Evolutionary conservation across 2,329 filamentous ascomycete genomes (phyloP).

Genomic region (Botryotinia convoluta): DNA sequence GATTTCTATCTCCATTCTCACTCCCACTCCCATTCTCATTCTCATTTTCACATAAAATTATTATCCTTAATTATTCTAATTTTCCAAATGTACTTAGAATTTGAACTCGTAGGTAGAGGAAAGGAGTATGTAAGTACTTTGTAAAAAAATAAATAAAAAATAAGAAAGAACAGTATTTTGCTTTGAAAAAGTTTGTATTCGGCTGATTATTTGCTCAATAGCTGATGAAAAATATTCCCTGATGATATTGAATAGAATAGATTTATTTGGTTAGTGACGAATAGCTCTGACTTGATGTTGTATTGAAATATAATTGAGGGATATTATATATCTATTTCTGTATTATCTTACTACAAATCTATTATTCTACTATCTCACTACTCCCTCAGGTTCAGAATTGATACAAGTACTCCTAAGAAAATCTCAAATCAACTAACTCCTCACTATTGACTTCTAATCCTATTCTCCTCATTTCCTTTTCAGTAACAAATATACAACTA

Average conservation of each 20-base stretch:
- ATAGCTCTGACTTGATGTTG: neutral
- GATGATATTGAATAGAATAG: neutral
- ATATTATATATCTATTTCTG: neutral
- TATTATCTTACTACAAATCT: neutral
- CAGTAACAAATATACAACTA: no score
- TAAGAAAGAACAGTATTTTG: neutral
- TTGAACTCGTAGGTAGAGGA: neutral
- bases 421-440: neutral
- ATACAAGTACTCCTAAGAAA: neutral
- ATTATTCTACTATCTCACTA: neutral
- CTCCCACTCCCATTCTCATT: neutral
- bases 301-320: neutral
- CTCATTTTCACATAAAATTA: neutral
- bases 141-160: neutral
- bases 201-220: accelerated
- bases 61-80: accelerated
- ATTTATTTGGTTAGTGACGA: accelerated
- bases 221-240: neutral
- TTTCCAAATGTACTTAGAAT: neutral
- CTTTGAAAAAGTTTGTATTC: neutral
- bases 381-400: neutral
- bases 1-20: neutral
- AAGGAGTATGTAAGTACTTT: no score
- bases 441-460: neutral
- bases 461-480: neutral